Evolutionary conservation across 169 alveolate genomes (phyloP).

Genomic region (Eimeria zaria): DNA sequence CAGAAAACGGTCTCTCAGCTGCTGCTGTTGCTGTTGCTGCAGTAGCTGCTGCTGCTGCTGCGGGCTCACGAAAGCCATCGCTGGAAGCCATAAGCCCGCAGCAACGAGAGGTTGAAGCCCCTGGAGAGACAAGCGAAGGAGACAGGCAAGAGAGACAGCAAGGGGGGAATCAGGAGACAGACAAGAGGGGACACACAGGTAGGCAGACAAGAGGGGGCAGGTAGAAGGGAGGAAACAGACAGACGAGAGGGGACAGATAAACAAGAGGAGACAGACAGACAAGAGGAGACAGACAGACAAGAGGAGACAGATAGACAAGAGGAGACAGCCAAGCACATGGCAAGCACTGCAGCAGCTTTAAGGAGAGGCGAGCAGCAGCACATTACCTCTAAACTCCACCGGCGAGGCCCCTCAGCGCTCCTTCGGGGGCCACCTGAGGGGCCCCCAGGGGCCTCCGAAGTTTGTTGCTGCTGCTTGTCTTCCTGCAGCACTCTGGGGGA

Average conservation of each 20-base stretch:
- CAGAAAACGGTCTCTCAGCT: not conserved
- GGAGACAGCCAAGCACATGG: not conserved
- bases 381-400: not conserved
- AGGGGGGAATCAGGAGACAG: not conserved
- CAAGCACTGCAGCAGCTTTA: not conserved
- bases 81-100: constrained; percentile 58
- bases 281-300: not conserved
- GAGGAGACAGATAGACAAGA: not conserved
- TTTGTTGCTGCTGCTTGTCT: not conserved
- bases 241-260: not conserved
- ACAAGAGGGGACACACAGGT: not conserved
- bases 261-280: too few relatives aligned
- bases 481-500: constrained; percentile 55
- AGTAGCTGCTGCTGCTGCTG: constrained; percentile 50
- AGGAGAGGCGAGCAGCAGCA: not conserved
- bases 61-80: constrained; percentile 23
- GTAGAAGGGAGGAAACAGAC: not conserved
- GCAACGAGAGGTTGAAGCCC: constrained; percentile 46
- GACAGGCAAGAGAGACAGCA: constrained; percentile 8
- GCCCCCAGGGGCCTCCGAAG: constrained; percentile 10
- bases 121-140: constrained; percentile 7
- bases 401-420: not conserved
- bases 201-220: too few relatives aligned
- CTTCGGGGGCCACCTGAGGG: not conserved
- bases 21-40: constrained; percentile 53